Conservation (phyloP, 768 basidiomycete genomes). For the Clavaria fumosa region DNA sequence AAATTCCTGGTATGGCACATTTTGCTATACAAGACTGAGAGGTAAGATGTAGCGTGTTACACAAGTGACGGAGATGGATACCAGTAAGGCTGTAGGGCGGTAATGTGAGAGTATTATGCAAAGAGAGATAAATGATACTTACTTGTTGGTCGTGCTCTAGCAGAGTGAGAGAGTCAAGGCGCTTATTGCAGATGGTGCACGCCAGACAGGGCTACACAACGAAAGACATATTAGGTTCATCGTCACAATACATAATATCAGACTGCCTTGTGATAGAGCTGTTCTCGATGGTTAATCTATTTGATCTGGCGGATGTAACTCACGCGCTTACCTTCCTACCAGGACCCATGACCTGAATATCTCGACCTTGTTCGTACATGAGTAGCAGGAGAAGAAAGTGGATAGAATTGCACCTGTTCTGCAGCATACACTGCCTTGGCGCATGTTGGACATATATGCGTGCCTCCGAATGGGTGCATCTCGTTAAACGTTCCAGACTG, state of each 20-base stretch:
- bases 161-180: conserved; percentile 61
- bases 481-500: conserved; percentile 1
- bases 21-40: conserved; percentile 36
- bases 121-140: conserved; percentile 12
- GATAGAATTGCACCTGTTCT: conserved; percentile 69
- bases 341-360: conserved; percentile 73
- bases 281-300: conserved; percentile 6
- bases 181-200: conserved; percentile 61
- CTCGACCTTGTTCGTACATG: no score
- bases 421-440: conserved; percentile 71
- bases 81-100: conserved; percentile 34
- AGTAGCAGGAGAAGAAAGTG: no score
- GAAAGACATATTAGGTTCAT: background rate
- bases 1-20: conserved; percentile 68
- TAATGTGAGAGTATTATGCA: background rate
- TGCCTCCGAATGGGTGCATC: conserved; percentile 64
- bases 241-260: background rate
- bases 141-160: conserved; percentile 79
- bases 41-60: background rate
- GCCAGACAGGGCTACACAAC: conserved; percentile 54
- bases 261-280: conserved; percentile 70
- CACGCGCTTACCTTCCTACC: conserved; percentile 57
- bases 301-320: conserved; percentile 1
- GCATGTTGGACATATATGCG: conserved; percentile 61
- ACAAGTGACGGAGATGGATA: conserved; percentile 11